Conservation (phyloP, 192 early-diverging fungal genomes). For the Coemansia sp. region DNA sequence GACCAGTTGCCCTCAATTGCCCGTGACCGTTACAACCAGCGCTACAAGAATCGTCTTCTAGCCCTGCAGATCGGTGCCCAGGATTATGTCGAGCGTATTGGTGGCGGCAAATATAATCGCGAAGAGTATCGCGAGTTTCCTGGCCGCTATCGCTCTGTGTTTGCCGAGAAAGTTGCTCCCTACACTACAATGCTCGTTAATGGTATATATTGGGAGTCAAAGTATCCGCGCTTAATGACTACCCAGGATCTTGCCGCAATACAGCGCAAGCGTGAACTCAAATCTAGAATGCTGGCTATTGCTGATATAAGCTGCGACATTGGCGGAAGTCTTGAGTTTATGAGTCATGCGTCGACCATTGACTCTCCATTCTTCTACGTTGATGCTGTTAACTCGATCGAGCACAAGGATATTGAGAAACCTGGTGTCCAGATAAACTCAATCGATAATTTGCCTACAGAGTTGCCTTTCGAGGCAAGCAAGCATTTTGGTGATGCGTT, state of each 20-base stretch:
- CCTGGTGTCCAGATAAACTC: constrained; percentile 95
- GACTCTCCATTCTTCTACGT: constrained; percentile 91
- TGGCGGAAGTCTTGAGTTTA: constrained; percentile 91
- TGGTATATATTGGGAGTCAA: constrained; percentile 90
- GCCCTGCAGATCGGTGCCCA: constrained; percentile 71
- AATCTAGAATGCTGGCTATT: constrained; percentile 74
- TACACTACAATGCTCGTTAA: constrained; percentile 87
- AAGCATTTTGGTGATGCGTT: constrained; percentile 87
- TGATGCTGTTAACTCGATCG: constrained; percentile 67
- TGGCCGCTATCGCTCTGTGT: constrained; percentile 71
- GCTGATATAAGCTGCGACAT: constrained; percentile 96
- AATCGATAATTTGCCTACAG: constrained; percentile 95
- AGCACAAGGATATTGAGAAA: constrained; percentile 75
- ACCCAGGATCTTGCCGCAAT: constrained; percentile 74
- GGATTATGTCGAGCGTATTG: constrained; percentile 82
- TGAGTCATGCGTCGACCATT: constrained; percentile 85
- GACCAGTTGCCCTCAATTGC: constrained; percentile 63
- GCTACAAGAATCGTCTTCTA: constrained; percentile 58
- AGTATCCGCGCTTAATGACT: constrained; percentile 87
- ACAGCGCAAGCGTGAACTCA: constrained; percentile 62
- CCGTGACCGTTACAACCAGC: constrained; percentile 58
- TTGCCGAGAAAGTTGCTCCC: constrained; percentile 88
- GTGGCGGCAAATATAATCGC: constrained; percentile 59
- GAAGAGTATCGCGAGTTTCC: constrained; percentile 79
- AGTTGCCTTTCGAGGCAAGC: constrained; percentile 92